phyloP scores from a whole-genome alignment of 148 eudicot genomes.

The Nyssa sinensis region DNA sequence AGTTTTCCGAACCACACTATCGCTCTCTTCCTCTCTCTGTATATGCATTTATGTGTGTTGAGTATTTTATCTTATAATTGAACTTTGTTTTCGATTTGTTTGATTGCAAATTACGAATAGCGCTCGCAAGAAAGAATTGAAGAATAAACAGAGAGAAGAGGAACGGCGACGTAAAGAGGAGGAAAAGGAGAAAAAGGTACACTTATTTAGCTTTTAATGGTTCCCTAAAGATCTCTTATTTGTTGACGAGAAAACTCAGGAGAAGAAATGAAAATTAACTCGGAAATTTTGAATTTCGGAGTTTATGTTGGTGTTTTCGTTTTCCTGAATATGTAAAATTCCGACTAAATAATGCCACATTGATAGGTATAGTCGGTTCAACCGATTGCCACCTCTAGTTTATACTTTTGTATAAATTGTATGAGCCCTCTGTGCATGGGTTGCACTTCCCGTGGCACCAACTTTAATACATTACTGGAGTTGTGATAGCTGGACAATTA shows the following conservation, averaged over 20 bases:
- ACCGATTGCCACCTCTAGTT: too few species aligned
- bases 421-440: too few species aligned
- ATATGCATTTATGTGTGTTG: not conserved
- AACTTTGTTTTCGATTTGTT: not conserved
- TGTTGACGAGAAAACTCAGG: not conserved
- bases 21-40: not conserved
- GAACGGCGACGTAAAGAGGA: constrained; percentile 57
- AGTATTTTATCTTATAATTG: not conserved
- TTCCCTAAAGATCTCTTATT: not conserved
- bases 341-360: not conserved
- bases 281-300: too few species aligned
- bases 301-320: too few species aligned
- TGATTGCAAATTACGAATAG: constrained; percentile 17
- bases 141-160: constrained; percentile 57
- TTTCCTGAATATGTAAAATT: too few species aligned
- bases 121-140: constrained; percentile 49
- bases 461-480: too few species aligned
- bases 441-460: too few species aligned
- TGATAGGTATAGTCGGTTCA: too few species aligned
- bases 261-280: too few species aligned
- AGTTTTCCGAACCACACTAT: not conserved
- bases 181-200: constrained; percentile 59
- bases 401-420: too few species aligned
- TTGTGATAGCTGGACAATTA: too few species aligned
- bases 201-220: not conserved